Conservation (phyloP, 768 basidiomycete genomes). For the Phallus indusiatus region DNA sequence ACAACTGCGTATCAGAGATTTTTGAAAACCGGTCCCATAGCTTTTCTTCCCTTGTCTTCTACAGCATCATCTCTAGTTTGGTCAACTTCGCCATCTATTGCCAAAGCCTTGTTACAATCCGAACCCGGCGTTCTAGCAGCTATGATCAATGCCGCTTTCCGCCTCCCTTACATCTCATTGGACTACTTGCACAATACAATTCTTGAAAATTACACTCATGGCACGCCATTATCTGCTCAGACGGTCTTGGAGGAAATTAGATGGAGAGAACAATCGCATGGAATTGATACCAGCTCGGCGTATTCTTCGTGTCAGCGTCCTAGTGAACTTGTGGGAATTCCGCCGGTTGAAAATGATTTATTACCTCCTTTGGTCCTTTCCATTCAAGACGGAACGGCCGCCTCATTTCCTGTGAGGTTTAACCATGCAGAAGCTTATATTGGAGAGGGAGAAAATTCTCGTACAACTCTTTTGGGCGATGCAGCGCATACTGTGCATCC, state of each 20-base stretch:
- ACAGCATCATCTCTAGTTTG: conserved; percentile 85
- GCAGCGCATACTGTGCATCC: conserved; percentile 95
- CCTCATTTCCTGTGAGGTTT: conserved; percentile 84
- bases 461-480: conserved; percentile 89
- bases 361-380: conserved; percentile 69
- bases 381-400: conserved; percentile 63
- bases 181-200: conserved; percentile 55
- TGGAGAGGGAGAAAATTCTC: conserved; percentile 52
- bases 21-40: conserved; percentile 90
- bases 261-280: conserved; percentile 68
- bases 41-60: conserved; percentile 81
- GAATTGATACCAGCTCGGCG: conserved; percentile 52
- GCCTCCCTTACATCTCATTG: conserved; percentile 67
- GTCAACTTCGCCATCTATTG: conserved; percentile 77
- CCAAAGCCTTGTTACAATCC: conserved; percentile 57
- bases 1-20: conserved; percentile 89
- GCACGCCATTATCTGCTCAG: conserved; percentile 35
- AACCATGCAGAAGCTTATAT: conserved; percentile 83
- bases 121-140: conserved; percentile 52
- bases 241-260: conserved; percentile 52
- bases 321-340: conserved; percentile 34
- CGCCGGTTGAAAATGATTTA: conserved; percentile 47
- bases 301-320: conserved; percentile 32
- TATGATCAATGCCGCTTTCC: conserved; percentile 89
- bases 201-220: conserved; percentile 39